Percentiles rank a stretch among this genome's conserved stretches.
These are phyloP conservation scores for Rubus parviflorus DNA, from an alignment of 306 rosid species.

Conservation along the genomic window DNA sequence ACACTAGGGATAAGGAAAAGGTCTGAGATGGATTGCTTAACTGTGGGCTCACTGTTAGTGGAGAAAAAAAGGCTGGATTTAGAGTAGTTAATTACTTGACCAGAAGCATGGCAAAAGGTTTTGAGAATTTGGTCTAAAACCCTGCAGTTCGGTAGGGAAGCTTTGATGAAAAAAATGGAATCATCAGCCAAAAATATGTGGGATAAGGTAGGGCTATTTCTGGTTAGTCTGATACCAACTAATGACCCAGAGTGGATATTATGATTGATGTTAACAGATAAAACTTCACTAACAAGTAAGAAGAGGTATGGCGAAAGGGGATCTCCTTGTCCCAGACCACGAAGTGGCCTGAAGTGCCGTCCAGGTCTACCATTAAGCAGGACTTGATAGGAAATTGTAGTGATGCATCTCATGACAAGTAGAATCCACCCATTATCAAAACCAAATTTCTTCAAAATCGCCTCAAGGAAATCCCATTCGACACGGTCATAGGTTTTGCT, in stretches of 20 bases:
- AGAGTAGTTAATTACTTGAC: not conserved
- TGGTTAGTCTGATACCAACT: not conserved
- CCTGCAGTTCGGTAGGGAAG: not conserved
- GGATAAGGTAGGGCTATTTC: not conserved
- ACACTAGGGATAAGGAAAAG: accelerated
- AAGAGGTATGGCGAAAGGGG: not conserved
- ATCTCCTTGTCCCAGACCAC: not conserved
- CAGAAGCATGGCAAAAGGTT: not conserved
- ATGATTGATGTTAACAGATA: not conserved
- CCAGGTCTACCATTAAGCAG: not conserved
- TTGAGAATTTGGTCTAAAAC: no score
- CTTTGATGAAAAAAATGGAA: not conserved
- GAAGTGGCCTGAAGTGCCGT: not conserved
- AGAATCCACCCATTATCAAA: no score
- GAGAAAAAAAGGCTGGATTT: not conserved
- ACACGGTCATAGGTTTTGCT: no score
- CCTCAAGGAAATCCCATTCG: no score
- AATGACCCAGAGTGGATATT: no score
- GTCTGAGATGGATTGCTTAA: no score
- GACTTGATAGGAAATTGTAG: no score
- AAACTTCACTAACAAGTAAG: not conserved
- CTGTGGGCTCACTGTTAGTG: no score
- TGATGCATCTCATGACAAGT: no score
- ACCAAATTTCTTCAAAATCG: no score
- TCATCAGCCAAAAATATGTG: not conserved